Evolutionary conservation across 2,329 filamentous ascomycete species (phyloP).

Genomic region (Apiospora malaysiana): DNA sequence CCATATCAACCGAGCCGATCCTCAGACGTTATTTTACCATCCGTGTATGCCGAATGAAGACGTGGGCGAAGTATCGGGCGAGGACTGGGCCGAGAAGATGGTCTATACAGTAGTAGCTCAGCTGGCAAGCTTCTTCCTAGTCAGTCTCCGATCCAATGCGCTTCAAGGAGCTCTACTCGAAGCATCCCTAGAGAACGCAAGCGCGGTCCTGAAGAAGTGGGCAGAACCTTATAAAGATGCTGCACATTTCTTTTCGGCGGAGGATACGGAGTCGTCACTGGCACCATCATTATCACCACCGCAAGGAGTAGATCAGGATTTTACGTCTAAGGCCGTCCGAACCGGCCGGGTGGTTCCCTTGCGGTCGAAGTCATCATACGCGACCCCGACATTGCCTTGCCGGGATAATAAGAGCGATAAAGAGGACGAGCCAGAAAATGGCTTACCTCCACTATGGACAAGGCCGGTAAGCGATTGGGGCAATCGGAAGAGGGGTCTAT

Average conservation of each 20-base stretch:
- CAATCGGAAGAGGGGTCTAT: slow-evolving; percentile 24
- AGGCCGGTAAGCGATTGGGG: slow-evolving; percentile 21
- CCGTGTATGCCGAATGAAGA: no score
- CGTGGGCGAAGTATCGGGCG: not conserved
- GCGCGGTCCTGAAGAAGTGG: slow-evolving; percentile 28
- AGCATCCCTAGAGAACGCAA: slow-evolving; percentile 20
- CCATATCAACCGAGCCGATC: no score
- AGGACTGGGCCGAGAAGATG: slow-evolving; percentile 16
- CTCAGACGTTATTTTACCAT: no score
- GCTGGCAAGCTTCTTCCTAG: slow-evolving; percentile 31
- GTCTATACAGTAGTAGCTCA: slow-evolving; percentile 31
- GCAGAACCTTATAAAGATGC: slow-evolving; percentile 30
- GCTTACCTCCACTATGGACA: slow-evolving; percentile 14
- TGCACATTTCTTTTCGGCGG: slow-evolving; percentile 13
- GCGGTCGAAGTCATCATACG: slow-evolving; percentile 23
- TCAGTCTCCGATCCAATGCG: slow-evolving; percentile 30
- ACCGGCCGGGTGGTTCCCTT: slow-evolving; percentile 18
- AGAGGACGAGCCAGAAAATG: slow-evolving; percentile 23
- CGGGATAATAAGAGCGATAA: slow-evolving; percentile 21
- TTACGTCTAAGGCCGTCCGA: slow-evolving; percentile 15
- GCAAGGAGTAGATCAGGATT: slow-evolving; percentile 21
- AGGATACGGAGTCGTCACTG: slow-evolving; percentile 11
- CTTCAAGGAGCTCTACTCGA: slow-evolving; percentile 27
- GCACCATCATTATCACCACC: slow-evolving; percentile 21
- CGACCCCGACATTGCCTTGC: slow-evolving; percentile 16